Evolutionary conservation across 441 rosid species (phyloP).

Genomic region (Macaranga tanarius): DNA sequence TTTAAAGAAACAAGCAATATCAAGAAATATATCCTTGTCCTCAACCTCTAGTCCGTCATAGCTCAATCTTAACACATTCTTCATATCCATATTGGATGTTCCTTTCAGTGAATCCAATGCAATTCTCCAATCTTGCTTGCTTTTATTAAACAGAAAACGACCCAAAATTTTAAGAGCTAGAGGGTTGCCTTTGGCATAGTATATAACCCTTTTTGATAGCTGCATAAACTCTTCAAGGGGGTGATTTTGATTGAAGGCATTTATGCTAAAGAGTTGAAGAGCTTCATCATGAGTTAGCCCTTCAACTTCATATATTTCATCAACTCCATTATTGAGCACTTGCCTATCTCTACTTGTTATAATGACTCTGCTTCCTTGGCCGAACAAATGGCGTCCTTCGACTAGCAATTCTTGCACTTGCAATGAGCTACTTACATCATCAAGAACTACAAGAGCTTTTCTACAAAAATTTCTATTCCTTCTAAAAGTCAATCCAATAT

Average conservation of each 20-base stretch:
- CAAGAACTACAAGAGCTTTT: conserved; percentile 17
- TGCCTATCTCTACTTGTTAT: conserved; percentile 15
- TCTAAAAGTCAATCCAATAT: too few species aligned
- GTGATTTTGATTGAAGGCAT: conserved; percentile 23
- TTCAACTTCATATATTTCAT: conserved; percentile 11
- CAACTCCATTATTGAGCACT: conserved; percentile 4
- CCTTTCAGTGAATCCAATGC: conserved; percentile 19
- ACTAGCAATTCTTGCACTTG: conserved; percentile 7
- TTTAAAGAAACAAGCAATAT: conserved; percentile 32
- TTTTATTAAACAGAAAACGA: conserved; percentile 21
- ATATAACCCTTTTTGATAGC: conserved; percentile 10
- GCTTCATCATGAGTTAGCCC: too few species aligned
- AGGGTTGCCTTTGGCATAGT: conserved; percentile 29
- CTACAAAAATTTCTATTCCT: not conserved
- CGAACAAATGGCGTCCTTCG: not conserved
- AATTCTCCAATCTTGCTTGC: conserved; percentile 28
- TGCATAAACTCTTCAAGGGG: conserved; percentile 6
- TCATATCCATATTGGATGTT: conserved; percentile 14
- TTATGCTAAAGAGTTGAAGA: conserved; percentile 19
- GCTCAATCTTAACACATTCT: conserved; percentile 24
- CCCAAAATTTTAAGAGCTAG: conserved; percentile 32
- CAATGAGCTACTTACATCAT: conserved; percentile 5
- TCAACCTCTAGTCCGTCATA: conserved; percentile 12
- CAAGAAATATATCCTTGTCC: conserved; percentile 23
- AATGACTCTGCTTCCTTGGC: conserved; percentile 10